Evolutionary conservation across 352 stramenopile genomes (phyloP), one percentile per base, ranked within the genome.

Genomic region (Phytophthora foliorum): DNA sequence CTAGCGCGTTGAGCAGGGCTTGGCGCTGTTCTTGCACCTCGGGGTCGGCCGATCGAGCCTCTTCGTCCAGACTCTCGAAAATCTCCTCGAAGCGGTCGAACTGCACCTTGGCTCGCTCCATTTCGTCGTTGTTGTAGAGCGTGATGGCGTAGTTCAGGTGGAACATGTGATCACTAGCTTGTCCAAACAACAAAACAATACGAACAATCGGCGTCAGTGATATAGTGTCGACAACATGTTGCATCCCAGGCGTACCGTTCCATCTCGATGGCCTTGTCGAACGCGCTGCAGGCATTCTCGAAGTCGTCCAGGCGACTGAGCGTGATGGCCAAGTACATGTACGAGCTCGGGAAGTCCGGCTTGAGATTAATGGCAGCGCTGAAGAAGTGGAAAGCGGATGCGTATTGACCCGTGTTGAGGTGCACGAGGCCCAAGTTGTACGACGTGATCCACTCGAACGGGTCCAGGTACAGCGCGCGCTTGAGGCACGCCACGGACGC

Each of bases 391-490:
- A 98, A 98, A 3, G 94, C 92, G 0, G 89, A 97, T 25, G 94
- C 93, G 76, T 97, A 97, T 75, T 98, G 93, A 7, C 82, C 85
- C 51, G 91, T 97, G 77, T 94, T 95, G 22, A 98, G 77, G 65
- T 98, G 91, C 16, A 98, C 90, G n/a, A 98, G 80, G 0, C 94
- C 94, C 38, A 98, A 81, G 75, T 98, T 98, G 73, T 98, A 98
- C 44, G 78, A 89, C 51, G 94, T 97, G 76, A 98, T 98, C 93
- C 93, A 98, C 81, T 98, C 93, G 69, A 98, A 98, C 38, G 94
- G 94, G 45, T 97, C 91, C 52, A 98, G 59, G 71, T 98, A 98
- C 48, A 97, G 57, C 17, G 94, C 94, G 3, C 91, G 82, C 75
- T 98, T 98, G 14, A 98, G 81, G 34, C 92, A 98, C 34, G 94